These are phyloP conservation scores for Xerocomus amazonicus DNA, from an alignment of 1,284 basidiomycete genomes.

Conservation along the genomic window DNA sequence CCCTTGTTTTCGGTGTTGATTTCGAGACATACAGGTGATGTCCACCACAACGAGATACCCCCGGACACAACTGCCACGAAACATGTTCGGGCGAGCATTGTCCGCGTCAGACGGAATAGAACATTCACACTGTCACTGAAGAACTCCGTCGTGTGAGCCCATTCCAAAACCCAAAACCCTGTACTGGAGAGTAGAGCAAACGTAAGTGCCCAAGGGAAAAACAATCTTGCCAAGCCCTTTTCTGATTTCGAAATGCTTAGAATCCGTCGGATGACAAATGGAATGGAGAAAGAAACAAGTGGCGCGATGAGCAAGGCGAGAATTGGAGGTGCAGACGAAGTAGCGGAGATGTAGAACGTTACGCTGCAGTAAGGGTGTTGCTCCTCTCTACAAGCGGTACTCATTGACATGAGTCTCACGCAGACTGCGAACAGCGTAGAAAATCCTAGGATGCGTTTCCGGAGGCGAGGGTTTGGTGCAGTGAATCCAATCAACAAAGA, in stretches of 20 bases:
- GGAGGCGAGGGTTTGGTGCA: conserved; percentile 66
- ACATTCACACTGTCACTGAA: conserved; percentile 36
- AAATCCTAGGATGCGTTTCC: conserved; percentile 74
- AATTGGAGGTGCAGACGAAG: conserved; percentile 59
- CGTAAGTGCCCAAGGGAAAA: conserved; percentile 59
- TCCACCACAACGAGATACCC: conserved; percentile 65
- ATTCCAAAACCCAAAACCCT: conserved; percentile 78
- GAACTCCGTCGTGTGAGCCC: conserved; percentile 56
- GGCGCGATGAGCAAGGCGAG: conserved; percentile 45
- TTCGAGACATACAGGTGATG: conserved; percentile 69
- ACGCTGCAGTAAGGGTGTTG: conserved; percentile 85
- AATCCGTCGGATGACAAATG: conserved; percentile 54
- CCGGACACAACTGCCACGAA: conserved; percentile 50
- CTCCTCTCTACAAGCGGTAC: conserved; percentile 92
- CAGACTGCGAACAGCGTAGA: conserved; percentile 65
- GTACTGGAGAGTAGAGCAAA: conserved; percentile 57
- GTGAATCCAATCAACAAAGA: conserved; percentile 56
- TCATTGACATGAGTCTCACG: conserved; percentile 68
- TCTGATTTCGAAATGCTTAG: conserved; percentile 71
- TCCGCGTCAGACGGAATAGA: conserved; percentile 50
- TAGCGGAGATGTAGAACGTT: conserved; percentile 80
- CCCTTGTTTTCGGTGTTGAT: conserved; percentile 37
- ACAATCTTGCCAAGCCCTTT: conserved; percentile 63
- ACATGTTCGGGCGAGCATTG: conserved; percentile 58
- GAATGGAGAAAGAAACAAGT: conserved; percentile 44